Conservation (phyloP, 352 stramenopile species). For the Aphanomyces invadans region DNA sequence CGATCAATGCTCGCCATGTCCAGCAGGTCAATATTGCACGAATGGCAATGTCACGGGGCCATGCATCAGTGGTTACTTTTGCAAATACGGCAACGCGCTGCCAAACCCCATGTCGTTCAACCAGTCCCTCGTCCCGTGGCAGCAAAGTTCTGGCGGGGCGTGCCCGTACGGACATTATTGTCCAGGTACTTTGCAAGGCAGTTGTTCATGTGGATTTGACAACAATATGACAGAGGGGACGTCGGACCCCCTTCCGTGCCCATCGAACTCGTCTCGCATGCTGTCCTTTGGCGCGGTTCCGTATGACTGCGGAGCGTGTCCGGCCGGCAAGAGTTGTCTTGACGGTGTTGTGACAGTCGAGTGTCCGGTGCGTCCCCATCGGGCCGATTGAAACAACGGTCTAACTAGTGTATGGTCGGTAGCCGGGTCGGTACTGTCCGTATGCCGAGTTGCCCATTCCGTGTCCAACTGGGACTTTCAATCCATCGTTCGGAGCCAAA, state of each 20-base stretch:
- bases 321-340: conserved; percentile 80
- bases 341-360: conserved; percentile 50
- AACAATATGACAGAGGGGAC: conserved; percentile 43
- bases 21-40: conserved; percentile 66
- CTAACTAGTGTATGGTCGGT: not conserved
- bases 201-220: no score
- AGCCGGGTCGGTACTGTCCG: conserved; percentile 45
- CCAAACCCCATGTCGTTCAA: conserved; percentile 38
- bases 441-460: conserved; percentile 37
- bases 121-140: conserved; percentile 15
- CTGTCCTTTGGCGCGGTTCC: conserved; percentile 41
- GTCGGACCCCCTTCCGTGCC: conserved; percentile 59
- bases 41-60: conserved; percentile 58
- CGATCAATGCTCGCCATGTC: conserved; percentile 56
- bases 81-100: conserved; percentile 50
- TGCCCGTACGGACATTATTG: conserved; percentile 75
- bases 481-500: conserved; percentile 32
- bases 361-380: conserved; percentile 39
- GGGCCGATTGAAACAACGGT: not conserved
- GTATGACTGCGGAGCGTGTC: conserved; percentile 66
- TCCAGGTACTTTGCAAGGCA: conserved; percentile 27
- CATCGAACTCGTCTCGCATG: conserved; percentile 45
- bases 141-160: conserved; percentile 45
- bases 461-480: conserved; percentile 59
- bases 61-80: conserved; percentile 81